Evolutionary conservation across 257 asterid genomes (phyloP), one percentile per base, ranked within the genome.

Genomic region (Fraxinus americana): DNA sequence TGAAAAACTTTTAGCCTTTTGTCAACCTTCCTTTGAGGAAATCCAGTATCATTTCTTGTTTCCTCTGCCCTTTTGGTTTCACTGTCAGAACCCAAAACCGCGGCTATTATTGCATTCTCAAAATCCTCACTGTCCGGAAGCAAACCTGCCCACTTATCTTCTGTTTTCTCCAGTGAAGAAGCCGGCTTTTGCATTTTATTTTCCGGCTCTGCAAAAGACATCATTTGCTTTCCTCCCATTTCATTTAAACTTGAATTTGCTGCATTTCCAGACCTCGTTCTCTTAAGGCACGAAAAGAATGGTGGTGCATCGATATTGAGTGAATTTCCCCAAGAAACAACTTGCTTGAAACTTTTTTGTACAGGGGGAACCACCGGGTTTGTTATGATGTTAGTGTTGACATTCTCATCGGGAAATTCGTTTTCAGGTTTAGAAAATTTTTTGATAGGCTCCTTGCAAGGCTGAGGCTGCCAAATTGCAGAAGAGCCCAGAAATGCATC

Each of bases 391-490:
- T 80, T 85, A 2, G 90, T 59, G 63, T 88, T 88, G 19, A 78
- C 67, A 72, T 94, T 92, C 89, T 95, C 98, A 68, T 95, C 94
- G 0, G 81, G 94, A 82, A 82, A 94, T 25, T n/a, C 81, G 48
- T 87, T 93, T 11, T 77, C 83, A 5, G 73, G 66, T 35, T 79
- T 81, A 0, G 75, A 32, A 19, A 25, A 35, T 23, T 78, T 72
- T 48, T 16, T 59, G 13, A 66, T 61, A 38, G 82, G 86, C 32
- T 94, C 97, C 72, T 83, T 91, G 89, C 98, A 95, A 48, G 98
- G 99, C 82, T 92, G 97, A 57, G 99, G 99, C 85, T 95, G 99
- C 99, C 99, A 95, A 71, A 93, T 88, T 7, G 97, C 97, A 0
- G 99, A 93, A 34, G 98, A 89, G 25, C 97, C 98, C 71, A 95